A percentile compares a stretch with the other conserved stretches of the same genome.
phyloP scores from a whole-genome alignment of 495 filamentous ascomycete species.

The Penicillium turbatum region DNA sequence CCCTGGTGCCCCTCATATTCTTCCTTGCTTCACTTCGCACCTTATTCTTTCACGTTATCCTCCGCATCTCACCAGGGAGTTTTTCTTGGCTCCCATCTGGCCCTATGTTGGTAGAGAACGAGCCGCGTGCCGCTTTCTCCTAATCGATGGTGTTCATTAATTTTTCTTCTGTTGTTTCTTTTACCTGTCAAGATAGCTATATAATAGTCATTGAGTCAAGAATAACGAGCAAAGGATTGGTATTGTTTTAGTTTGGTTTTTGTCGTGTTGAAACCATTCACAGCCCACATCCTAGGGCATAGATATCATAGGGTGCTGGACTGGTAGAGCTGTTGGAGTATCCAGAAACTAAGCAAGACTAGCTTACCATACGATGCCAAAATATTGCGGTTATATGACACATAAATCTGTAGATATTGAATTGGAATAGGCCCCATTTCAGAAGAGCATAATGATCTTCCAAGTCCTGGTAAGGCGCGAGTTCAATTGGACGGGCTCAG shows the following conservation, averaged over 20 bases:
- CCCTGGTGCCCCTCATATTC: constrained; percentile 6
- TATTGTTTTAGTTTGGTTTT: constrained; percentile 7
- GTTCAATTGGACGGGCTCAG: no score
- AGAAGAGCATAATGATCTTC: no score
- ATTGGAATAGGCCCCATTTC: no score
- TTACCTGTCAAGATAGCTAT: constrained; percentile 26
- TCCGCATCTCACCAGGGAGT: constrained; percentile 1
- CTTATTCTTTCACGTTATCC: neutral
- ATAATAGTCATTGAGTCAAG: constrained; percentile 35
- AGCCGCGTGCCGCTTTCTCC: constrained; percentile 5
- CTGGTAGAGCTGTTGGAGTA: no score
- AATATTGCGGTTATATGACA: no score
- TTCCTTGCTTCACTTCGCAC: constrained; percentile 2
- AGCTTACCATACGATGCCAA: no score
- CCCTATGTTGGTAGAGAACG: constrained; percentile 2
- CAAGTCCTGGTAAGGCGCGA: no score
- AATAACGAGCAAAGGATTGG: constrained; percentile 26
- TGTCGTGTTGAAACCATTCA: neutral
- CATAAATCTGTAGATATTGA: no score
- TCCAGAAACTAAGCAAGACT: no score
- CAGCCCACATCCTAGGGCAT: neutral
- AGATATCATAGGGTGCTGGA: neutral
- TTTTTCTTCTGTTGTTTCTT: constrained; percentile 16
- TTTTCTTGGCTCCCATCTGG: neutral
- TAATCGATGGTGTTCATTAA: constrained; percentile 6